Base-by-base conservation (phyloP, 495 filamentous ascomycete genomes). In the Parachaetomium inaequale region DNA sequence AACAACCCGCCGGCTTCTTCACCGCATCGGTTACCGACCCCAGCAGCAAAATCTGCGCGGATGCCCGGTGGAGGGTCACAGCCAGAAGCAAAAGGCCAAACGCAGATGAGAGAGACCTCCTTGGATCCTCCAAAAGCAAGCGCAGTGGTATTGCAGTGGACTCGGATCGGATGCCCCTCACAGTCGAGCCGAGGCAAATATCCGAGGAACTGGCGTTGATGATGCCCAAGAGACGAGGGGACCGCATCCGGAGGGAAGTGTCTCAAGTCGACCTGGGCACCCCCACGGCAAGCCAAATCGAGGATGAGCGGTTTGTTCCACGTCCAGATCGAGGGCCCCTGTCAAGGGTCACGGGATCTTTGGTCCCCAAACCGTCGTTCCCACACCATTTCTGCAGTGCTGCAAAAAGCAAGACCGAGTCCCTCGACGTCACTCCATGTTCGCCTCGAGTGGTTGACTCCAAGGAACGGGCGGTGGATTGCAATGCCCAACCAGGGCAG, bases 221-320 rank as follows among this genome's bases (percentile, higher is more conserved):
- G 36, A 40, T 10, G 36, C 36, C 17, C 36, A 40, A 15, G 36
- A 17, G 17, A 40, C 14, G 2, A 15, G 17, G 36, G 36, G 36
- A 40, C 36, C 36, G 32, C 6, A 7, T 19, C 14, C 29, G 32
- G 15, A 31, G 15, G 7, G 28, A 25, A 55, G 42, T 55, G 52
- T 53, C 50, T 53, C 50, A 51, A 4, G n/a, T n/a, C 32, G 46
- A 11, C 36, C 53, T 25, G 51, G n/a, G 7, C 10, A 55, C 53
- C 53, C 53, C 53, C 53, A 55, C 53, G 53, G 36, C 8, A 43
- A 40, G 19, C 47, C 25, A 29, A 12, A n/a, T 55, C 52, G 32
- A 21, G 31, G 52, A 38, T 11, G 6, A 26, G 12, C 5, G 21
- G 23, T 2, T 15, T 49, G 21, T 14, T 10, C 21, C 21, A 26